Base-by-base conservation (phyloP, 2,329 filamentous ascomycete species). In the Xenoacremonium recifei region DNA sequence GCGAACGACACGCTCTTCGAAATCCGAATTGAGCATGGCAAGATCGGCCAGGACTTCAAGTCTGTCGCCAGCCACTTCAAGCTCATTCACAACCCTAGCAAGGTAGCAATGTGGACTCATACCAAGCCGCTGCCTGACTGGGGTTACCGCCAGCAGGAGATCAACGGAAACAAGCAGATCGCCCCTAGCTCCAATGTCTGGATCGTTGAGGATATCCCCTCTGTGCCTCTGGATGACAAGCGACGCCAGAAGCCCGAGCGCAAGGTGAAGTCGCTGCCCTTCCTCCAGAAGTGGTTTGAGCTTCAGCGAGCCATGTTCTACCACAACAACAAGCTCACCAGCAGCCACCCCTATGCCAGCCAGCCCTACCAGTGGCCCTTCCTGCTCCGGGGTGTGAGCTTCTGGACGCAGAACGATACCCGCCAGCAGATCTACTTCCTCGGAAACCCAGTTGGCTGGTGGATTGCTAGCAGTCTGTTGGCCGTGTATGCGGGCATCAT, bases 81-180 rank as follows among this genome's bases (percentile, higher is more conserved):
- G 72, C 79, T 99, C 46, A 81, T 99, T 56, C 93, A 99, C 68
- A 82, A 87, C 60, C 90, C 92, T 6, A 95, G 89, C 66, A 95
- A 95, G 66, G 93, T 99, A 37, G 92, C 93, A 52, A 95, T 99
- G 92, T 99, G 93, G 93, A 99, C 93, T 20, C 92, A 97, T 67
- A 87, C 87, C 25, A 93, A 84, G 45, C 89, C 93, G 37, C 80
- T 99, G n/a, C 93, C 93, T 4, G 93, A 99, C 4, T 99, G 93
- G 93, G 93, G 79, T 19, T 92, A 87, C 73, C 93, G 95, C 67
- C 93, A 99, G 68, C 92, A 95, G 60, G 93, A 99, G 66, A 96
- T 99, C 74, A 99, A 99, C 67, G 93, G 93, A 46, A 99, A 99
- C 77, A 99, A 99, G 80, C 95, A 96, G 63, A 73, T 95, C 40